A percentile compares a stretch with the other conserved stretches of the same genome.
These are phyloP conservation scores for Teratosphaeria zuluensis DNA, from an alignment of 2,329 filamentous ascomycete species.

Conservation along the genomic window DNA sequence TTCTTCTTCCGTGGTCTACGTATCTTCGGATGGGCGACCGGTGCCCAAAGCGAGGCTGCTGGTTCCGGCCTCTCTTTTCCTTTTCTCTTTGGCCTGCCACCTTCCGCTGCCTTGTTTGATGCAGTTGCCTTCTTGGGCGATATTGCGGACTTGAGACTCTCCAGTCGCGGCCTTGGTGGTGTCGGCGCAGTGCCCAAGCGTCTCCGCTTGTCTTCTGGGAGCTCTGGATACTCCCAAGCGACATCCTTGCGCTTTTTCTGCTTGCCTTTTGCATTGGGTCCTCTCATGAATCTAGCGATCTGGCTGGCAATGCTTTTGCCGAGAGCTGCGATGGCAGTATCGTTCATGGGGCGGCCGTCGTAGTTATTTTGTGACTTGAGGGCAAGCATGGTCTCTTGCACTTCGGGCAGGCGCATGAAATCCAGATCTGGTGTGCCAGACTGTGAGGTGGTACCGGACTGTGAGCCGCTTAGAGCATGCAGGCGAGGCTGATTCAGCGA, in stretches of 20 bases:
- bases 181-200: constrained; percentile 1
- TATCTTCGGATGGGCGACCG: constrained; percentile 5
- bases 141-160: not conserved
- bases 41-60: constrained; percentile 13
- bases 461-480: not conserved
- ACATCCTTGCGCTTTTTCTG: constrained; percentile 10
- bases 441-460: not conserved
- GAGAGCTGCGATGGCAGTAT: constrained; percentile 23
- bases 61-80: not conserved
- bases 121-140: constrained; percentile 3
- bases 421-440: not conserved
- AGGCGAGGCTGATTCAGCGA: not conserved
- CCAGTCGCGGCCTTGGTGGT: not conserved
- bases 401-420: constrained; percentile 7
- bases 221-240: constrained; percentile 19
- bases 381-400: constrained; percentile 9
- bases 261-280: constrained; percentile 3
- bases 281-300: constrained; percentile 22
- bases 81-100: not conserved
- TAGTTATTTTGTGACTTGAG: constrained; percentile 5
- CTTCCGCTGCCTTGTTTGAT: not conserved
- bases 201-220: constrained; percentile 7
- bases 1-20: not conserved
- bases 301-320: constrained; percentile 27
- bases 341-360: constrained; percentile 8